Percentiles rank a stretch among this genome's conserved stretches.
phyloP scores from a whole-genome alignment of 495 filamentous ascomycete genomes.

The Bryoglossum gracile region DNA sequence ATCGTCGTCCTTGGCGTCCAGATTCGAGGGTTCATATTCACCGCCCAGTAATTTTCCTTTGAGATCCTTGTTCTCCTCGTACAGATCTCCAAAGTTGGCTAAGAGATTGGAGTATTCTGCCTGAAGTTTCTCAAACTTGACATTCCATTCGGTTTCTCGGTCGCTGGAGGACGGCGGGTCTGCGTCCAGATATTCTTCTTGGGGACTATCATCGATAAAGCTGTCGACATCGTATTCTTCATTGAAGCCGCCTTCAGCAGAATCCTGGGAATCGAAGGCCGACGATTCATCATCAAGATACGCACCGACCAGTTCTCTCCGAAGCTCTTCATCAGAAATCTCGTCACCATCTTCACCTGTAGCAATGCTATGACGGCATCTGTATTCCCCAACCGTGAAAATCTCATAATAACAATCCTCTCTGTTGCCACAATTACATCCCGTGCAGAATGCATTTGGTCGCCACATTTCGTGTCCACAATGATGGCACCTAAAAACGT shows the following conservation, averaged over 20 bases:
- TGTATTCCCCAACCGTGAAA: too few relatives aligned
- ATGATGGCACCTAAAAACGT: constrained; percentile 9
- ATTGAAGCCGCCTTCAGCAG: neutral
- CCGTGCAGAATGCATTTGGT: constrained; percentile 12
- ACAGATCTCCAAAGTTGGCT: neutral
- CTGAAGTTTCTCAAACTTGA: constrained; percentile 7
- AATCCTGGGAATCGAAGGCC: constrained; percentile 23
- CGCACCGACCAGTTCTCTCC: constrained; percentile 6
- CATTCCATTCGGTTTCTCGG: constrained; percentile 18
- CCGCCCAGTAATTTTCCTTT: constrained; percentile 3
- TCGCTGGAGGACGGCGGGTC: constrained; percentile 13
- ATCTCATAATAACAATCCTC: too few relatives aligned
- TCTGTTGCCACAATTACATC: constrained; percentile 1
- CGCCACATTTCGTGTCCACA: constrained; percentile 18
- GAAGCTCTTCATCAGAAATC: neutral
- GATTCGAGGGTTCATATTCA: constrained; percentile 1
- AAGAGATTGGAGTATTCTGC: neutral
- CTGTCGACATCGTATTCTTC: constrained; percentile 18
- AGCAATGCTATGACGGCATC: constrained; percentile 4
- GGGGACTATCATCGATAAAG: constrained; percentile 20
- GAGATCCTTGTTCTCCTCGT: constrained; percentile 2
- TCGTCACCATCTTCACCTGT: constrained; percentile 3
- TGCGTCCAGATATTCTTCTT: constrained; percentile 7
- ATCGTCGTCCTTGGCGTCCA: constrained; percentile 2
- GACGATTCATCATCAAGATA: constrained; percentile 18